Base-by-base conservation (phyloP, 2,329 filamentous ascomycete species). In the Fusarium pseudocircinatum region DNA sequence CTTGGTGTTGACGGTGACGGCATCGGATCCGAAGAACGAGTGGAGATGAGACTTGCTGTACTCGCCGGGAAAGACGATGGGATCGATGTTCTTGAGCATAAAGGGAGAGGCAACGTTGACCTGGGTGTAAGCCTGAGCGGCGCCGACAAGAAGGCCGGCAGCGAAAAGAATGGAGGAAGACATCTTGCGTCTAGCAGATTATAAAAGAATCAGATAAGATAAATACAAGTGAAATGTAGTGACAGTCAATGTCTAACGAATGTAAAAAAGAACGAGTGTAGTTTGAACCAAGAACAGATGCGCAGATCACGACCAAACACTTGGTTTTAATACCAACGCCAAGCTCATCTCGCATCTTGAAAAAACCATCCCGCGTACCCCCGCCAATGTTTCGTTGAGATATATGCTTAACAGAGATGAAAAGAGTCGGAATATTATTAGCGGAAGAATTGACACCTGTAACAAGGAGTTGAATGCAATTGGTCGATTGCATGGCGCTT, bases 21-120 rank as follows among this genome's bases (percentile, higher is more conserved):
- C 75, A 47, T 82, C 80, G 54, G 80, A 82, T 44, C 81, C 81
- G 66, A 82, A 82, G 72, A 81, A 82, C 15, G 79, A 79, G 73
- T 82, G 81, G 63, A 82, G 42, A 49, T 82, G 81, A 20, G 80
- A 80, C 73, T 77, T 78, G 53, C 50, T 58, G 58, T 82, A 77
- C 63, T 77, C 56, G 15, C 80, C 78, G 2, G 80, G 80, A 58
- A 77, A 80, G 28, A 80, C 75, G 30, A 82, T 81, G 4, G 79
- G 79, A 34, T 82, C 78, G 24, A 81, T 78, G 63, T 81, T 81
- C 73, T 81, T 81, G 66, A 77, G 70, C 76, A 81, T 79, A 47
- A 81, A 79, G 50, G 76, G 76, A 12, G 63, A 30, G 5, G 50
- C 60, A 18, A 44, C 42, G 22, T 74, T 75, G 71, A 74, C 71